Percentiles rank a stretch among this genome's conserved stretches.
Evolutionary conservation across 192 early-diverging fungal species (phyloP).

Genomic region (Umbelopsis sp.): DNA sequence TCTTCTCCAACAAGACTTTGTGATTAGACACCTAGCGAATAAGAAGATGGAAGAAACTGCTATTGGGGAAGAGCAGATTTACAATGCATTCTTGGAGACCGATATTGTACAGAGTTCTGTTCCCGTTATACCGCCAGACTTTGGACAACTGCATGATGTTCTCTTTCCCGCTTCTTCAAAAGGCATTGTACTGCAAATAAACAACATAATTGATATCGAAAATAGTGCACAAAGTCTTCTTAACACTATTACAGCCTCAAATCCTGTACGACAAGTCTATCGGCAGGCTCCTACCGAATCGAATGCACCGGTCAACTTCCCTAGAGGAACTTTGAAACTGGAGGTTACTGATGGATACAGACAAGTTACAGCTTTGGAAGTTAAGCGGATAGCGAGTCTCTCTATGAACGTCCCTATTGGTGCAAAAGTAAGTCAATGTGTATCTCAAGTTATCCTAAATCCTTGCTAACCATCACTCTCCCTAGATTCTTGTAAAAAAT

Average conservation of each 20-base stretch:
- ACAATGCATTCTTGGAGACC: not conserved
- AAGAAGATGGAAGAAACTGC: not conserved
- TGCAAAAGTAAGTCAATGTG: not conserved
- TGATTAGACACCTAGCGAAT: not conserved
- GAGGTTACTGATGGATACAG: conserved; percentile 6
- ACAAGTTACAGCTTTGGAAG: not conserved
- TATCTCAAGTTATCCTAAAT: too few relatives aligned
- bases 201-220: conserved; percentile 5
- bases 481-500: conserved; percentile 17
- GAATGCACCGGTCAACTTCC: conserved; percentile 3
- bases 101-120: not conserved
- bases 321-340: not conserved
- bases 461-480: not conserved
- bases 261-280: conserved; percentile 8
- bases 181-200: not conserved
- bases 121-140: conserved; percentile 1
- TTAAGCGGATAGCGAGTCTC: not conserved
- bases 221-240: conserved; percentile 8
- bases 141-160: not conserved
- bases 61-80: not conserved
- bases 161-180: not conserved
- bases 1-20: not conserved
- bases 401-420: not conserved
- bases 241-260: not conserved
- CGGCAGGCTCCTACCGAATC: not conserved